Evolutionary conservation across 345 rosid species (phyloP), one percentile per base, ranked within the genome.

Genomic region (Moringa oleifera): DNA sequence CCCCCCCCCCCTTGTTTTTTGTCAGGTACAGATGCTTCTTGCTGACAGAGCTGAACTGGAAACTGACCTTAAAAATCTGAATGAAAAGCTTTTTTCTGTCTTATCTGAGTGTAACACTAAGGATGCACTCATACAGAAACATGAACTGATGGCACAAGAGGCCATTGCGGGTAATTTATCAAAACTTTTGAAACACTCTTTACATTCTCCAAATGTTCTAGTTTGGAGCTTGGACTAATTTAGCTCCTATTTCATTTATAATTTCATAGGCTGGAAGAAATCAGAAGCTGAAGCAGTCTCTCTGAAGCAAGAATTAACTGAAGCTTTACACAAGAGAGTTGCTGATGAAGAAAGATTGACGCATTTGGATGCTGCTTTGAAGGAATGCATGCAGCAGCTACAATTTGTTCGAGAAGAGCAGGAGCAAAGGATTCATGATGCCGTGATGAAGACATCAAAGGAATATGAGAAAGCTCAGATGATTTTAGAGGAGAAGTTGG

Each of bases 371-470:
- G 86, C 77, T 0, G 95, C 92, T 56, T 84, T 88, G 25, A 85
- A 85, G 83, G 88, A 88, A 79, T 85, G 92, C 71, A 83, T 83
- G 86, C 95, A 75, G 70, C 96, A 94, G 70, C 80, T 94, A 45
- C 67, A 68, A 25, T 90, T 85, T 74, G 92, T 93, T 41, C 77
- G 97, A 50, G 81, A 85, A 31, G 97, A 88, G 66, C 92, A 94
- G 71, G 97, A 88, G 77, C 69, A 24, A 52, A 82, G 86, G 71
- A 81, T 94, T 80, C 89, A 90, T 57, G 95, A 86, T 61, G 85
- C 96, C 20, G 82, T 94, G 57, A 64, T 53, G 61, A 94, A 85
- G 82, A 64, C 84, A 28, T 79, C 92, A 7, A 72, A 64, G 20
- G 95, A 88, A 52, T 77, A 79, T 49, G 91, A 90, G 65, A 70